These are phyloP conservation scores for Neoarthrinium moseri DNA, from an alignment of 2,329 filamentous ascomycete species.

Conservation along the genomic window DNA sequence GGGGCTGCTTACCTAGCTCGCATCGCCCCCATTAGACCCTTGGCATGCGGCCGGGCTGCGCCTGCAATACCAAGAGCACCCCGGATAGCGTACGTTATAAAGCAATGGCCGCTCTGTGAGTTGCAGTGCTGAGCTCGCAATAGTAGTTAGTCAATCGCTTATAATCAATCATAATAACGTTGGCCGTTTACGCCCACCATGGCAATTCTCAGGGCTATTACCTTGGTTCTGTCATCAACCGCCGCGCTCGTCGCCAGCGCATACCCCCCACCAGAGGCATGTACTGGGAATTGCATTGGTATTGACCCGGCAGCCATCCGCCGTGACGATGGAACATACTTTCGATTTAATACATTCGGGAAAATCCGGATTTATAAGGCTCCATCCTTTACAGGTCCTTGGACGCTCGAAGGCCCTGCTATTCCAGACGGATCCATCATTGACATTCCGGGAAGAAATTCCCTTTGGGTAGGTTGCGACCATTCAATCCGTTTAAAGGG, in stretches of 20 bases:
- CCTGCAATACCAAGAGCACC: background rate
- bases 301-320: conserved; percentile 39
- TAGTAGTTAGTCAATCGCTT: background rate
- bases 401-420: conserved; percentile 37
- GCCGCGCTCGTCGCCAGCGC: background rate
- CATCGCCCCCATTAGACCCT: background rate
- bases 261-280: conserved; percentile 34
- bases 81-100: too few relatives aligned
- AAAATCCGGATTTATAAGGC: conserved; percentile 38
- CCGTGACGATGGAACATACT: conserved; percentile 40
- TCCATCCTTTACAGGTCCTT: conserved; percentile 35
- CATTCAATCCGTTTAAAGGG: background rate
- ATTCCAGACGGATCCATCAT: conserved; percentile 35
- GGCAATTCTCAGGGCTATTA: background rate
- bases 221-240: background rate
- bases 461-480: conserved; percentile 34
- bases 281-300: conserved; percentile 36
- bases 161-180: too few relatives aligned
- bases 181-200: background rate
- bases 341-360: conserved; percentile 39
- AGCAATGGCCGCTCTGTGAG: too few relatives aligned
- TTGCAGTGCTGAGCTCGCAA: too few relatives aligned
- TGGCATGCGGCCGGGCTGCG: background rate
- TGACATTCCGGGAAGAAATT: conserved; percentile 29
- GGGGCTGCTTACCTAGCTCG: background rate